Base-by-base conservation (phyloP, 805 yeast species). In the Myxozyma melibiosi region DNA sequence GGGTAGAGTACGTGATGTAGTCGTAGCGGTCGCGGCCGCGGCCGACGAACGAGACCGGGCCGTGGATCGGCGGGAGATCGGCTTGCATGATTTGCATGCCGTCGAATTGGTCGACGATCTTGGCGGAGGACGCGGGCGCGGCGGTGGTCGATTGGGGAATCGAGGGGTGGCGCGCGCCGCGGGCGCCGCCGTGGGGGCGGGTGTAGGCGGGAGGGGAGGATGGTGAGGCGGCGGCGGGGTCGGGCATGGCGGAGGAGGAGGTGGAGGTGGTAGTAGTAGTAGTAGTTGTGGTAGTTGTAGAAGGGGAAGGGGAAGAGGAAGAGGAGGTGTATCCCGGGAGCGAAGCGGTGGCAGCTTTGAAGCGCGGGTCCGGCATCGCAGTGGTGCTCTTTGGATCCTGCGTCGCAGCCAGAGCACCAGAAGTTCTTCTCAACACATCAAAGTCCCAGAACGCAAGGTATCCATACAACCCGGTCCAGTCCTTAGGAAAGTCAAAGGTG, bases 371-470 rank as follows among this genome's bases (percentile, higher is more conserved):
- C 14, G 55, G 46, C 8, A 25, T 49, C 1, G 50, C n/a, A 24
- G 50, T 13, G 2, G 45, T 18, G 37, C 16, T 33, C n/a, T 43
- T 33, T 2, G 46, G 3, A 14, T 24, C 44, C 13, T 30, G 33
- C 39, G 53, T 22, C 16, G 40, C 40, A 8, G 40, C 51, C 22
- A 45, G 51, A 13, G 42, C 46, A 6, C 43, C 46, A 7, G 63
- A 55, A 8, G 58, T 34, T n/a, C 62, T 52, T 4, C 61, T 54
- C 22, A 59, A 28, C 13, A 57, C 44, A 30, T 56, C 63, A 51
- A 56, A 59, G 40, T 59, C 62, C 63, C 63, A 59, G 37, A 59
- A 59, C 24, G 62, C 53, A 1, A 59, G 53, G 31, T 59, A 59
- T 3, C 55, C 54, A 14, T 56, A 59, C 16, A 57, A 18, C 8